These are phyloP conservation scores for Beta macrorhiza DNA, from an alignment of 179 eudicot species.

Conservation along the genomic window DNA sequence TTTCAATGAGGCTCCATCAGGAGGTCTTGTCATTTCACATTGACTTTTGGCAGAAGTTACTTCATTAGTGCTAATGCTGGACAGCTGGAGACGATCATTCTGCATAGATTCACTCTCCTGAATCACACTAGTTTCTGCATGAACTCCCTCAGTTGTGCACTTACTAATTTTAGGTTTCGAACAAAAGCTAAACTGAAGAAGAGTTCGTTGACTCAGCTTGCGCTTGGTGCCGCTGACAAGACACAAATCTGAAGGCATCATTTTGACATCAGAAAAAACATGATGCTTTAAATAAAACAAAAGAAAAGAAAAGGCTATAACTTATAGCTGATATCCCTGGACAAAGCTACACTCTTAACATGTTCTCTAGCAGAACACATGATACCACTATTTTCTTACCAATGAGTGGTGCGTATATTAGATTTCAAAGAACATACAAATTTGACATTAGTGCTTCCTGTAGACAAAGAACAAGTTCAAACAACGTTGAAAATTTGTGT, in stretches of 20 bases:
- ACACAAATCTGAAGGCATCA: conserved; percentile 61
- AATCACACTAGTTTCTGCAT: conserved; percentile 21
- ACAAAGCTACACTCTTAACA: neutral
- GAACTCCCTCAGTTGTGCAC: conserved; percentile 24
- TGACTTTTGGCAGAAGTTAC: conserved; percentile 14
- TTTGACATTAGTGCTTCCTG: neutral
- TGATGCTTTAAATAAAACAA: neutral
- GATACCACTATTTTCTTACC: neutral
- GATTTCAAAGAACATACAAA: neutral
- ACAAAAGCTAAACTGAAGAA: conserved; percentile 71
- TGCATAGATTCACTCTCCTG: conserved; percentile 25
- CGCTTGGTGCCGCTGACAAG: conserved; percentile 73
- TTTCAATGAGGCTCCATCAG: conserved; percentile 1
- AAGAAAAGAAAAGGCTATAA: neutral
- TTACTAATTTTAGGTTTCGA: conserved; percentile 31
- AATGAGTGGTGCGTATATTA: neutral
- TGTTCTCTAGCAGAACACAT: neutral
- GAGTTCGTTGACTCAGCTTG: conserved; percentile 76
- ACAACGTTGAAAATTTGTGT: neutral
- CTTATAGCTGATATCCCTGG: neutral
- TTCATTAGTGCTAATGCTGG: conserved; percentile 26
- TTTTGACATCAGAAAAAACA: conserved; percentile 11
- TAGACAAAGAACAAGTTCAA: neutral
- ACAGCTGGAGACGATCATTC: conserved; percentile 18
- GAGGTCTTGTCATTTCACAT: conserved; percentile 17